Evolutionary conservation across 2,329 filamentous ascomycete genomes (phyloP).

Genomic region (Fusarium citri): DNA sequence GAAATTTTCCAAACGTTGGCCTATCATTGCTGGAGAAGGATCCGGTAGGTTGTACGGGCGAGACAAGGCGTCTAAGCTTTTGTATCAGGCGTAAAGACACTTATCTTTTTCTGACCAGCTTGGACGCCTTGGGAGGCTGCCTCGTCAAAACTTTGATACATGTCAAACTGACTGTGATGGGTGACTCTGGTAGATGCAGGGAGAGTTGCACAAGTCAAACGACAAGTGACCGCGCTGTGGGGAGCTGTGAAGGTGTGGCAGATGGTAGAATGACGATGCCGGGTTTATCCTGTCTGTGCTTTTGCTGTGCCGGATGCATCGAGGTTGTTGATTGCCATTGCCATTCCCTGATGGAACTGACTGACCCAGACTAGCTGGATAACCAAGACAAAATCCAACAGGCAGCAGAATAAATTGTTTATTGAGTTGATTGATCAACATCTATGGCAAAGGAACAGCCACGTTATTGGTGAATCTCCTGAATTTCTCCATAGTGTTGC

Average conservation of each 20-base stretch:
- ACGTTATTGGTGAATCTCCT: conserved; percentile 18
- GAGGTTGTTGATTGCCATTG: conserved; percentile 11
- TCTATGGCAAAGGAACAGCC: not conserved
- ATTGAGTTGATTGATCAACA: conserved; percentile 16
- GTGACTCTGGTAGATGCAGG: conserved; percentile 6
- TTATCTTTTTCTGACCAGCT: conserved; percentile 9
- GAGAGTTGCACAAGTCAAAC: conserved; percentile 25
- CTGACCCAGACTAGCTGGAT: not conserved
- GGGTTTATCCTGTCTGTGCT: conserved; percentile 27
- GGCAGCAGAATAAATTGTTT: conserved; percentile 33
- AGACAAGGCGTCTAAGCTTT: conserved; percentile 25
- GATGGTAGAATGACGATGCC: conserved; percentile 20
- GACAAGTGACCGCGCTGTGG: conserved; percentile 32
- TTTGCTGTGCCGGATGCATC: conserved; percentile 6
- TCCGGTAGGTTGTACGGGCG: conserved; percentile 21
- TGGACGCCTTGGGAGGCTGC: conserved; percentile 3
- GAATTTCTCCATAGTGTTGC: conserved; percentile 17
- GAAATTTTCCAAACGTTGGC: conserved; percentile 13
- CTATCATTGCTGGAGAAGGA: conserved; percentile 28
- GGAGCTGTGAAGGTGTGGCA: conserved; percentile 25
- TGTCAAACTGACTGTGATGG: conserved; percentile 8
- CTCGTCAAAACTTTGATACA: conserved; percentile 10
- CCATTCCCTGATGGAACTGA: conserved; percentile 14
- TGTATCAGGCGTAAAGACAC: conserved; percentile 4
- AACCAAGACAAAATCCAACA: conserved; percentile 8